phyloP scores from a whole-genome alignment of 1,284 basidiomycete species.

The Rhodotorula sp. region DNA sequence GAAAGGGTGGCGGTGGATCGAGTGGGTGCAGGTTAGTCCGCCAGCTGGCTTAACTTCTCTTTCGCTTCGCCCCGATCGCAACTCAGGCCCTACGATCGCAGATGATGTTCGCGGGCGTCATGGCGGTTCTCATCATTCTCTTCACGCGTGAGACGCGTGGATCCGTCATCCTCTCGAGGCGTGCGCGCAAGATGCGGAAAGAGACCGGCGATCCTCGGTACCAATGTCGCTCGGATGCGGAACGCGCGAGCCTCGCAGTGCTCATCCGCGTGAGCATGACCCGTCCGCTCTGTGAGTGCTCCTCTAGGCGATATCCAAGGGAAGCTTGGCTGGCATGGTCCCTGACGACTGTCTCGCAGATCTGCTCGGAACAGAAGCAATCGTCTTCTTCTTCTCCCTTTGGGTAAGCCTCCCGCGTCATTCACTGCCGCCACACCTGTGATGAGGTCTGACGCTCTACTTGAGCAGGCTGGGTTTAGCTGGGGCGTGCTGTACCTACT shows the following conservation, averaged over 20 bases:
- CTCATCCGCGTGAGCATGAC: conserved; percentile 48
- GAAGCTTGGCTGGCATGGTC: too few relatives aligned
- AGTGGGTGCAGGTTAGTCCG: conserved; percentile 54
- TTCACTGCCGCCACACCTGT: too few relatives aligned
- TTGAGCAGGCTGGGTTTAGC: background rate
- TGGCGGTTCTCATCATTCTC: conserved; percentile 27
- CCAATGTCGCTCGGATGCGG: conserved; percentile 48
- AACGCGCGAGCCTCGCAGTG: conserved; percentile 46
- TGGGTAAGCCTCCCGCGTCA: background rate
- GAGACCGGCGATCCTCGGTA: conserved; percentile 47
- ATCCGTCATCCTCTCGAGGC: conserved; percentile 41
- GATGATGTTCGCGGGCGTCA: conserved; percentile 41
- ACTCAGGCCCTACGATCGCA: conserved; percentile 53
- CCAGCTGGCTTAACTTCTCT: background rate
- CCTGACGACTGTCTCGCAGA: conserved; percentile 3
- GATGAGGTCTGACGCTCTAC: too few relatives aligned
- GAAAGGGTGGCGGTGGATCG: conserved; percentile 35
- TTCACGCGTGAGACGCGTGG: conserved; percentile 43
- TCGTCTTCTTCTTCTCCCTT: conserved; percentile 41
- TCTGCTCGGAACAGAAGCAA: conserved; percentile 40
- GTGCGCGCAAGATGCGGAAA: conserved; percentile 40
- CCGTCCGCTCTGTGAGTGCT: conserved; percentile 42
- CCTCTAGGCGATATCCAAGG: background rate
- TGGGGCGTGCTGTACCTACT: conserved; percentile 28
- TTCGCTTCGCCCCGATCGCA: background rate